These are phyloP conservation scores for Naegleria gruberi DNA, from an alignment of 208 protist genomes.

Conservation along the genomic window DNA sequence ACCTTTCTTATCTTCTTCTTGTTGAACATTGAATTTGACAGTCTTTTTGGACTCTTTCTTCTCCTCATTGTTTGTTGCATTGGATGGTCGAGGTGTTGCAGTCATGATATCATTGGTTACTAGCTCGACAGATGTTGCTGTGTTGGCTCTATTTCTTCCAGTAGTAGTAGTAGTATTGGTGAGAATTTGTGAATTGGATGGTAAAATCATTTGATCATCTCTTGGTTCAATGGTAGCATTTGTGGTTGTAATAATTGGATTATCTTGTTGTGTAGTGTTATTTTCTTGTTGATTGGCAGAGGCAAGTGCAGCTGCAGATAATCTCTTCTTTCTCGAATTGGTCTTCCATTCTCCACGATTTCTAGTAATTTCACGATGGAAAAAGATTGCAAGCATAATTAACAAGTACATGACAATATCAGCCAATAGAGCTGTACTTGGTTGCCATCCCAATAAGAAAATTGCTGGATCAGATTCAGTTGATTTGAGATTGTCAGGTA, in stretches of 20 bases:
- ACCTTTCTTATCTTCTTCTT: not conserved
- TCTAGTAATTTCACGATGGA: not conserved
- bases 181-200: not conserved
- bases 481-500: not conserved
- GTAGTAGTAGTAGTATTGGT: not conserved
- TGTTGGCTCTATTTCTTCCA: not conserved
- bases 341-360: not conserved
- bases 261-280: no score
- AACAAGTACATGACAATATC: not conserved
- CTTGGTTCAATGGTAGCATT: not conserved
- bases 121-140: not conserved
- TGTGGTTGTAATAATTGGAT: not conserved
- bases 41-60: not conserved
- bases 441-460: not conserved
- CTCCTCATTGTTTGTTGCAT: not conserved
- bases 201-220: no score
- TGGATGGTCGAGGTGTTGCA: no score
- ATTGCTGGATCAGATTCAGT: not conserved
- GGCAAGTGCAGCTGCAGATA: not conserved
- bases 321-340: not conserved
- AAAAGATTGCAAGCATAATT: not conserved
- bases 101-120: not conserved
- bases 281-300: not conserved
- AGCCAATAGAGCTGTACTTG: not conserved
- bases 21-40: not conserved